Evolutionary conservation across 1,284 basidiomycete species (phyloP).

Genomic region (Wallemia hederae): DNA sequence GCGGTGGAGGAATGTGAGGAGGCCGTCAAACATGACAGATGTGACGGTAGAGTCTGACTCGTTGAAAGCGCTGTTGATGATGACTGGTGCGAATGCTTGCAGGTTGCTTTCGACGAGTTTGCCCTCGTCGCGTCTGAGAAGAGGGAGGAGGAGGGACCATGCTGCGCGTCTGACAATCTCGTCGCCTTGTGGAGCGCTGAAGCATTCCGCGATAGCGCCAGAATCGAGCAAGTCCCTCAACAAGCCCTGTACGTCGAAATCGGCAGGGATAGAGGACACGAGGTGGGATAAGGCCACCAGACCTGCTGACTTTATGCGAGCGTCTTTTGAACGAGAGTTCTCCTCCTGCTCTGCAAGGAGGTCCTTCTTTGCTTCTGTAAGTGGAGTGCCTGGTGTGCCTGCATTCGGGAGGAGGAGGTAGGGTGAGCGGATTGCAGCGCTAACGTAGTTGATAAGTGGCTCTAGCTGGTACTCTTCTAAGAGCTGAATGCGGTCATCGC

Average conservation of each 20-base stretch:
- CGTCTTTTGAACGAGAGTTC: constrained; percentile 4
- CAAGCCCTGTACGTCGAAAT: background rate
- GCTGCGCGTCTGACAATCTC: background rate
- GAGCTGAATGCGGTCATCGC: constrained; percentile 7
- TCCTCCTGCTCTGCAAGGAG: constrained; percentile 7
- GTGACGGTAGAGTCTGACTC: constrained; percentile 7
- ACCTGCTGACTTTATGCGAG: constrained; percentile 5
- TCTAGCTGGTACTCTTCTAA: constrained; percentile 6
- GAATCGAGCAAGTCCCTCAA: background rate
- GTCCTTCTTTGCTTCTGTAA: background rate
- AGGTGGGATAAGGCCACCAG: constrained; percentile 1
- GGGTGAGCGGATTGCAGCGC: background rate
- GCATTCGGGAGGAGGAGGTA: background rate
- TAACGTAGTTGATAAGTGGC: background rate
- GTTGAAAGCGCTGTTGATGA: constrained; percentile 7
- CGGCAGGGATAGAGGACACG: background rate
- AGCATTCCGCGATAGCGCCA: background rate
- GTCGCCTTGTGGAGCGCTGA: background rate
- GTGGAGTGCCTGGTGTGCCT: background rate
- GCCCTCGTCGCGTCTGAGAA: background rate
- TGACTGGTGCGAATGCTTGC: background rate
- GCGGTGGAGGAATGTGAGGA: constrained; percentile 33
- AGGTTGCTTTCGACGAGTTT: background rate
- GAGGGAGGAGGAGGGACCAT: background rate
- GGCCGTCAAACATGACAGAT: constrained; percentile 31